phyloP scores from a whole-genome alignment of 345 rosid genomes.

The Arabidopsis arenosa region DNA sequence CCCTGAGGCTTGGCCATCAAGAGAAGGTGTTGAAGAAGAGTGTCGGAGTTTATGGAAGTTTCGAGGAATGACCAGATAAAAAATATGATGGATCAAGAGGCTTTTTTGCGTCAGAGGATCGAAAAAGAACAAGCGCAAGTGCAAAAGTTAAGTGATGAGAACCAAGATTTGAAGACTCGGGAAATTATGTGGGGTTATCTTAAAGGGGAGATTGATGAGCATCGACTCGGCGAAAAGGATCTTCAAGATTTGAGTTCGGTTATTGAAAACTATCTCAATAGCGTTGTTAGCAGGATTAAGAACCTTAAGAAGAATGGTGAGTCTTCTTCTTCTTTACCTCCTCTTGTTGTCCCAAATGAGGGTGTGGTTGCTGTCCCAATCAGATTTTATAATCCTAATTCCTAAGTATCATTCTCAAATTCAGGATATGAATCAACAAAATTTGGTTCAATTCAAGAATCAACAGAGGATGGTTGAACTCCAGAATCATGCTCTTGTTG shows the following conservation, averaged over 20 bases:
- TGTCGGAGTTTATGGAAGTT: background rate
- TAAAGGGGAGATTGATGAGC: background rate
- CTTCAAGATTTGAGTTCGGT: background rate
- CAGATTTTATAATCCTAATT: too few species aligned
- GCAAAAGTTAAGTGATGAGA: background rate
- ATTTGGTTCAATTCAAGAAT: too few species aligned
- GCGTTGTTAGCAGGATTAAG: background rate
- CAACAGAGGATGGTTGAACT: too few species aligned
- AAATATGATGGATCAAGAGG: background rate
- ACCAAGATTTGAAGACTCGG: background rate
- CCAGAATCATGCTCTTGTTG: too few species aligned
- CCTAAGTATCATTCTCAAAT: too few species aligned
- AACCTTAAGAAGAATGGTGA: background rate
- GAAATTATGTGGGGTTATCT: constrained; percentile 1
- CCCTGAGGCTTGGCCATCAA: constrained; percentile 23
- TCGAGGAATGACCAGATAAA: background rate
- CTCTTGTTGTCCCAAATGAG: background rate
- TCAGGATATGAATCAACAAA: too few species aligned
- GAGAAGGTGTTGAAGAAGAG: background rate
- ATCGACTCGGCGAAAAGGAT: background rate
- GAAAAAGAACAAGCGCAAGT: background rate
- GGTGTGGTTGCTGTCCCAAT: too few species aligned
- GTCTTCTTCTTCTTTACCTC: background rate
- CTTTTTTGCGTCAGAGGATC: background rate
- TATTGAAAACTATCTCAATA: background rate